A percentile compares a stretch with the other conserved stretches of the same genome.
phyloP scores from a whole-genome alignment of 2,329 filamentous ascomycete species.

The Pseudogymnoascus sp. region DNA sequence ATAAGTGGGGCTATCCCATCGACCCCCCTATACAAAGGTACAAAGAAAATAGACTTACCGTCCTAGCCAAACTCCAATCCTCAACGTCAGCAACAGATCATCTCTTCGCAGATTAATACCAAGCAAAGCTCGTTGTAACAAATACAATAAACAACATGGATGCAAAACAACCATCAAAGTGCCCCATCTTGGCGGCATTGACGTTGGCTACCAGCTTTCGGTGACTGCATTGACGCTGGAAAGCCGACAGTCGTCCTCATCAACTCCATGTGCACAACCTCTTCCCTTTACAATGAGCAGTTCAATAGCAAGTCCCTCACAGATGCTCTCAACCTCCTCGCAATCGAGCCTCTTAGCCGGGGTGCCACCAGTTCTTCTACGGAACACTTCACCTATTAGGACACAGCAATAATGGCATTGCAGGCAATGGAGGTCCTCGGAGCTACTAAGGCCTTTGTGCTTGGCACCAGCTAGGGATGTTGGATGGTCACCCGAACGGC shows the following conservation, averaged over 20 bases:
- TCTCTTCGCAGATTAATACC: neutral
- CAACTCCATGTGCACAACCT: slow-evolving; percentile 46
- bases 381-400: slow-evolving; percentile 50
- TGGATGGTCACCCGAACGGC: slow-evolving; percentile 46
- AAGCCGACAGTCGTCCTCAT: slow-evolving; percentile 46
- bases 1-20: neutral
- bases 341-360: slow-evolving; percentile 47
- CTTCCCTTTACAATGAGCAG: slow-evolving; percentile 39
- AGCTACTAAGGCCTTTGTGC: slow-evolving; percentile 40
- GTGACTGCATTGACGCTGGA: slow-evolving; percentile 36
- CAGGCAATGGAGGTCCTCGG: slow-evolving; percentile 47
- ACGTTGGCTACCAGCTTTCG: slow-evolving; percentile 34
- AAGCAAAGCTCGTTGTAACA: neutral
- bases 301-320: slow-evolving; percentile 36
- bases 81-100: neutral
- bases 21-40: neutral
- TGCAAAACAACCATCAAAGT: slow-evolving; percentile 36
- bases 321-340: slow-evolving; percentile 40
- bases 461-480: slow-evolving; percentile 47
- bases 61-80: neutral
- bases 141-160: slow-evolving; percentile 20
- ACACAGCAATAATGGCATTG: slow-evolving; percentile 45
- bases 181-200: slow-evolving; percentile 42
- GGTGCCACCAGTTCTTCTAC: slow-evolving; percentile 34
- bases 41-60: neutral